Base-by-base conservation (phyloP, 768 basidiomycete species). In the Pseudohyphozyma bogoriensis region DNA sequence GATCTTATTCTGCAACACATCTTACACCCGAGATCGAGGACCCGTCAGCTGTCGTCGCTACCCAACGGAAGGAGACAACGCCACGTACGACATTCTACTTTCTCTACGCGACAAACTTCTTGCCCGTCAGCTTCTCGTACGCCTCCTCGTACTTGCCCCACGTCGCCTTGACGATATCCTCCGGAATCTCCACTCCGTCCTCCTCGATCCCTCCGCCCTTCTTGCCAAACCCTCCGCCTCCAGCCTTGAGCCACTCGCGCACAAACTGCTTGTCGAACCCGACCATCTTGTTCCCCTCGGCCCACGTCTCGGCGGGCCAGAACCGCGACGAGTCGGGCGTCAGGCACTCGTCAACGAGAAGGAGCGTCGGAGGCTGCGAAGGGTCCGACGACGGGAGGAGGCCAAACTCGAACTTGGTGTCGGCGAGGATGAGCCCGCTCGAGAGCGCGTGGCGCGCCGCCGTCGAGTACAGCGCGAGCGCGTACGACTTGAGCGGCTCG, bases 381-480 rank as follows among this genome's bases (percentile, higher is more conserved):
- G 55, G 18, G n/a, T 60, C 57, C 35, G 67, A 55, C 11, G 72
- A 44, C 22, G 73, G 77, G 51, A 90, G 70, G 46, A 96, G 81
- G 8, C 95, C 95, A 70, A 99, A 99, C 76, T 97, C 95, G 74
- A 97, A 96, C 73, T 99, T 99, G 42, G 92, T 97, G 74, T 99
- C 93, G 28, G 91, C 95, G 46, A 99, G 83, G 69, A 97, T 95
- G 59, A 97, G 78, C 22, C 89, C 92, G 7, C 83, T 80, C 9
- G 80, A 78, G 31, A 77, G 56, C 4, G 70, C 49, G 54, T 68
- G 66, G 59, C 78, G 74, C 8, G 91, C 67, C 2, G 88, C 79
- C 2, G 78, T 77, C 20, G 71, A 61, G n/a, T 85, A 82, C 52
- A 91, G 77, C 16, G 64, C 56, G 52, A 71, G 59, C 13, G 70